Evolutionary conservation across 768 basidiomycete genomes (phyloP), one percentile per base, ranked within the genome.

Genomic region (Boletus rubroflammeus): DNA sequence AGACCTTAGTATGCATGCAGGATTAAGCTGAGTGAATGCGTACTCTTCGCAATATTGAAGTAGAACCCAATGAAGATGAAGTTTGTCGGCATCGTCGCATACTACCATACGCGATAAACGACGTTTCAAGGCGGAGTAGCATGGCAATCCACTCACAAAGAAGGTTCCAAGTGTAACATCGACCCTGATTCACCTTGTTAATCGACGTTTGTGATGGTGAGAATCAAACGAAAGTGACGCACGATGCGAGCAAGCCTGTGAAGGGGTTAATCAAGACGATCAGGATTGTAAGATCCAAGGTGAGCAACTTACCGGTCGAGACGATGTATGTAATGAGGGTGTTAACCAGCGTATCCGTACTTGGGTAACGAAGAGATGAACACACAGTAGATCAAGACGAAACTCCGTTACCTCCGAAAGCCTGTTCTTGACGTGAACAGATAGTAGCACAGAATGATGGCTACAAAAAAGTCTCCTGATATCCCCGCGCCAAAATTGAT

Each of bases 31-130:
- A 32, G 17, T 14, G 21, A 42, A 53, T n/a, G 60, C 80, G 47
- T 51, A 82, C 82, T 57, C 67, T 83, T 82, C 61, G 79, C 77
- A 31, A 81, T 63, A 11, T 76, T 69, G 32, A 83, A 69, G 57
- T 80, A 81, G 56, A 81, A 77, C 0, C 69, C 78, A 72, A 81
- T 56, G 68, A 79, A 81, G 49, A 82, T 69, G 59, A 82, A 75
- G 54, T 78, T 83, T 34, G 67, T 46, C 0, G 81, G 80, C 81
- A 82, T 82, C 2, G 67, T 64, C 40, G 69, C 66, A 51, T 80
- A 81, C 56, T 73, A 50, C 4, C 14, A 41, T 14, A 35, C 14
- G 17, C 23, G 25, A 43, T 51, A 14, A 55, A 25, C 6, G 28
- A 50, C 6, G 14, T n/a, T 19, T 7, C 32, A 21, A 11, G 10